Conservation (phyloP, 768 basidiomycete species). For the Suillus lakei region DNA sequence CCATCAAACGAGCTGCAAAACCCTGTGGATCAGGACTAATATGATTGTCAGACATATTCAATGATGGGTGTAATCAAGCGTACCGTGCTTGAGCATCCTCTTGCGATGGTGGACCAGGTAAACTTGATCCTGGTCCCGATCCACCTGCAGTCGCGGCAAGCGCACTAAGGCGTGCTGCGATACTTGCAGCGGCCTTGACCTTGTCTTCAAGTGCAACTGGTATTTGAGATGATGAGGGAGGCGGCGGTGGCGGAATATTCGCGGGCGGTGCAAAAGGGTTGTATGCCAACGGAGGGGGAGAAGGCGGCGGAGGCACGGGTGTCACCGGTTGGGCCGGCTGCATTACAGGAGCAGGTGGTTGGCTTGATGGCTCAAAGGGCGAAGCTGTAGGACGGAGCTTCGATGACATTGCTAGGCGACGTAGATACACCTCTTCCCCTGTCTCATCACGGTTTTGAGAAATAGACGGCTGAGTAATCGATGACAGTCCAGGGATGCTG, state of each 20-base stretch:
- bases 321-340: slow-evolving; percentile 21
- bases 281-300: slow-evolving; percentile 63
- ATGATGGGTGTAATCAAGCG: not conserved
- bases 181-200: slow-evolving; percentile 78
- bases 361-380: slow-evolving; percentile 30
- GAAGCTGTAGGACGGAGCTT: slow-evolving; percentile 35
- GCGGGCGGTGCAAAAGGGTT: slow-evolving; percentile 72
- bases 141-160: slow-evolving; percentile 43
- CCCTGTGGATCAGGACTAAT: slow-evolving; percentile 64
- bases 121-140: slow-evolving; percentile 26
- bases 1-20: slow-evolving; percentile 89
- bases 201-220: slow-evolving; percentile 61
- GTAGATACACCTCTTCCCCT: slow-evolving; percentile 73
- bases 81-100: slow-evolving; percentile 28
- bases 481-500: slow-evolving; percentile 26
- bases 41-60: not conserved
- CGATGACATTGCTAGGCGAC: slow-evolving; percentile 62
- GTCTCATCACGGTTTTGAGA: slow-evolving; percentile 40
- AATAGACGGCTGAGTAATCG: slow-evolving; percentile 1
- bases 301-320: slow-evolving; percentile 35
- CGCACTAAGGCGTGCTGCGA: slow-evolving; percentile 75
- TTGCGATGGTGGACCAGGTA: slow-evolving; percentile 35
- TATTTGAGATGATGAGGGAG: slow-evolving; percentile 40
- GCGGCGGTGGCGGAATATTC: slow-evolving; percentile 60
- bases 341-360: slow-evolving; percentile 28